Base-by-base conservation (phyloP, 2,329 filamentous ascomycete species). In the Gaeumannomyces sp. region DNA sequence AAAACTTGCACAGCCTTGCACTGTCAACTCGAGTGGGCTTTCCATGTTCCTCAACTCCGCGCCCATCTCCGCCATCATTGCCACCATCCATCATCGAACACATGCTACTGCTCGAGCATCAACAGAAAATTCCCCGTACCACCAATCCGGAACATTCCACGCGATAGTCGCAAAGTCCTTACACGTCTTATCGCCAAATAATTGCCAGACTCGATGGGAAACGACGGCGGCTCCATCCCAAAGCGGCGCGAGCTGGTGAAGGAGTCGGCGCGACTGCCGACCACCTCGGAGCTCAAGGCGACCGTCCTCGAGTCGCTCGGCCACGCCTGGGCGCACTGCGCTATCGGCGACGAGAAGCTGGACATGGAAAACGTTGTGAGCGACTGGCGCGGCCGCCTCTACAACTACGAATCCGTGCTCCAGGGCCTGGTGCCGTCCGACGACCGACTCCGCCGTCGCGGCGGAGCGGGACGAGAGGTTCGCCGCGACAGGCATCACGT, bases 201-300 rank as follows among this genome's bases (percentile, higher is more conserved):
- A 50, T 4, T 2, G 45, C 22, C 27, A 31, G 13, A 16, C 68
- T 74, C 63, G 71, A 97, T 99, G 95, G 95, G 95, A 75, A 99
- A 99, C 79, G 95, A 99, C 76, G 95, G 95, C 71, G 95, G 95
- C 75, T 94, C 92, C 70, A 99, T 99, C 70, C 95, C 95, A 6
- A 98, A 90, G 68, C 91, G 96, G 38, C 90, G 93, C 73, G 96
- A 99, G 77, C 91, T 99, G 60, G 95, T 99, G 76, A 96, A 96
- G 78, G 90, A 94, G 76, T 92, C 93, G 33, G 92, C 93, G 58
- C 90, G 92, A 71, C 85, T 88, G 63, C 91, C 90, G 28, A 96
- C 91, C 45, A 85, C 92, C 33, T 89, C 91, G 60, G 90, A 98
- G 79, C 80, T 97, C 65, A 98, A 98, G 79, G 93, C 95, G 69